Evolutionary conservation across 208 protist species (phyloP).

Genomic region (Blechomonas ayalai): DNA sequence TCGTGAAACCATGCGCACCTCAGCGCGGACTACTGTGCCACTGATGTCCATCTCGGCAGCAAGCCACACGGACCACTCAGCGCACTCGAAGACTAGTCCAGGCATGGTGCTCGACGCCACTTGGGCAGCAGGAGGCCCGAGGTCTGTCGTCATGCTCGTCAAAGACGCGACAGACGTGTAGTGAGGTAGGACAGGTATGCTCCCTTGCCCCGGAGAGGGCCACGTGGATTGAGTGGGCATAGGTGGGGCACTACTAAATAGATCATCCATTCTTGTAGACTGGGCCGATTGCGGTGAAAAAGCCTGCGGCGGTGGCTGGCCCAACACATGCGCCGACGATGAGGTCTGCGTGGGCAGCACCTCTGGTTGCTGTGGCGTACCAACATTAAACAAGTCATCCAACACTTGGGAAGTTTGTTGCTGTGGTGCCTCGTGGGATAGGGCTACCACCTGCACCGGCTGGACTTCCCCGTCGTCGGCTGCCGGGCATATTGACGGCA

Average conservation of each 20-base stretch:
- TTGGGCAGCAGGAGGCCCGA: not conserved
- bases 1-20: conserved; percentile 35
- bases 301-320: not conserved
- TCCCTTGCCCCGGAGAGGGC: no score
- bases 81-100: conserved; percentile 36
- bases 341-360: no score
- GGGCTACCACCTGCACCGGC: conserved; percentile 50
- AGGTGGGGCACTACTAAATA: conserved; percentile 7
- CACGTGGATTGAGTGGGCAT: no score
- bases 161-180: no score
- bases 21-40: conserved; percentile 8
- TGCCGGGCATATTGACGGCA: conserved; percentile 57
- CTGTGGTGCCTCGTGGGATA: conserved; percentile 36
- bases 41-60: conserved; percentile 12
- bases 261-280: conserved; percentile 11
- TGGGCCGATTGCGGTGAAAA: not conserved
- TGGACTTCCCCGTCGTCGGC: conserved; percentile 24
- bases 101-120: not conserved
- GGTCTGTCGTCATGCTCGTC: not conserved
- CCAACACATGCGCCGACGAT: conserved; percentile 4
- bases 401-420: conserved; percentile 42
- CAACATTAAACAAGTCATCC: conserved; percentile 69
- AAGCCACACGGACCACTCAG: conserved; percentile 40
- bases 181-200: no score
- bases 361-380: no score